phyloP scores from a whole-genome alignment of 345 rosid genomes.

The Camelina neglecta region DNA sequence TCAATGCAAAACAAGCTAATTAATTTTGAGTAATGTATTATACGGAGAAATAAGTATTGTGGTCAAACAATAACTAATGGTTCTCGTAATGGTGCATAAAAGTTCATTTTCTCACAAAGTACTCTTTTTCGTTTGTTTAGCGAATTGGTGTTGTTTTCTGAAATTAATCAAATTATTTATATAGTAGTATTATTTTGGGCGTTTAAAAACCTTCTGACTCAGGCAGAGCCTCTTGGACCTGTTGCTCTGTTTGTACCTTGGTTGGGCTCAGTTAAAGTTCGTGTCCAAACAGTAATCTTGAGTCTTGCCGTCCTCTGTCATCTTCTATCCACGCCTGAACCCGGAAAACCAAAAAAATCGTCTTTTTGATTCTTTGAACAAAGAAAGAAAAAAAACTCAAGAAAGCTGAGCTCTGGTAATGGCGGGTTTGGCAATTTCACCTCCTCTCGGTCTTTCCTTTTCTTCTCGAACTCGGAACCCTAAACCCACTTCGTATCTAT shows the following conservation, averaged over 20 bases:
- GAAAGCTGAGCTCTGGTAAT: constrained; percentile 43
- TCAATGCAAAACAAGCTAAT: constrained; percentile 15
- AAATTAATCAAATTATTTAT: no score
- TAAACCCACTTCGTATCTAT: constrained; percentile 34
- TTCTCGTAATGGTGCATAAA: background rate
- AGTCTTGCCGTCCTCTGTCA: constrained; percentile 31
- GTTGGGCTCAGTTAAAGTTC: constrained; percentile 28
- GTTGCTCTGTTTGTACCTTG: constrained; percentile 6
- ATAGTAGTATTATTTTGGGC: background rate
- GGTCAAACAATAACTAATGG: constrained; percentile 21
- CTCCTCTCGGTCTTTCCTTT: constrained; percentile 44
- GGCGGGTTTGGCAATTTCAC: constrained; percentile 58
- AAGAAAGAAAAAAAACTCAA: background rate
- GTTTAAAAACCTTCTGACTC: constrained; percentile 2
- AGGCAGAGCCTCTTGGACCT: background rate
- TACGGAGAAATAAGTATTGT: background rate
- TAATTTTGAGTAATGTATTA: background rate
- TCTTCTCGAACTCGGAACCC: constrained; percentile 43
- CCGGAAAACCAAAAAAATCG: background rate
- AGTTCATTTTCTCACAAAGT: background rate
- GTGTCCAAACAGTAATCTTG: constrained; percentile 36
- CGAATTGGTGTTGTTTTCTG: no score
- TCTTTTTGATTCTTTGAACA: background rate
- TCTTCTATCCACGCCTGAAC: constrained; percentile 45
- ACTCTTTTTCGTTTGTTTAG: no score